Evolutionary conservation across 2,329 filamentous ascomycete genomes (phyloP), one percentile per base, ranked within the genome.

Genomic region (Fusarium bactridioides): DNA sequence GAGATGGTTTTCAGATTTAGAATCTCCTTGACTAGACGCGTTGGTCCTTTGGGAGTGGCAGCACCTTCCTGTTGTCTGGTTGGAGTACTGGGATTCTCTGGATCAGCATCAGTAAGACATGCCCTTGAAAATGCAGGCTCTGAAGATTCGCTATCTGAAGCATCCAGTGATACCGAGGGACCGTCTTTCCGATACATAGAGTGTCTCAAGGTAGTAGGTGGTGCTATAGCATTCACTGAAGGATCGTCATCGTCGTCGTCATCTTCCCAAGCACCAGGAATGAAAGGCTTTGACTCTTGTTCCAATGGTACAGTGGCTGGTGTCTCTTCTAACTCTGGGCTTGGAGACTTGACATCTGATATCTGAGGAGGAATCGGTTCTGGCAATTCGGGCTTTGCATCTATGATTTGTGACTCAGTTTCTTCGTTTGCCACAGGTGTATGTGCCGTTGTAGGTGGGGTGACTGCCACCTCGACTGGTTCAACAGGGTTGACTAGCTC

Each of bases 221-320:
- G 48, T 27, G 56, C 40, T 35, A 73, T 40, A 66, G 72, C 10
- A 64, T 60, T 63, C 3, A 50, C 58, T 29, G 59, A 58, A 16
- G 54, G 33, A 19, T 69, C 64, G 18, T 75, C 72, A 33, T 79
- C 75, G 11, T 80, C 73, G 19, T 83, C 83, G 1, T 82, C 81
- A 58, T 83, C 85, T 87, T 83, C 85, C 88, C 87, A 89, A 10
- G 82, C 82, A 10, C 87, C 87, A 4, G 88, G 88, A 84, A 89
- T 89, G 9, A 73, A 70, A 16, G 56, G 53, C 31, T 61, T 66
- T 16, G 62, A 63, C 43, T 66, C 61, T 37, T 69, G 58, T 4
- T 61, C 53, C 38, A 67, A 56, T 27, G 55, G 38, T 25, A 40
- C n/a, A 19, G 51, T 12, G n/a, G 25, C 27, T 8, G 38, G 35